Evolutionary conservation across 495 filamentous ascomycete genomes (phyloP), one percentile per base, ranked within the genome.

Genomic region (Podospora comata): DNA sequence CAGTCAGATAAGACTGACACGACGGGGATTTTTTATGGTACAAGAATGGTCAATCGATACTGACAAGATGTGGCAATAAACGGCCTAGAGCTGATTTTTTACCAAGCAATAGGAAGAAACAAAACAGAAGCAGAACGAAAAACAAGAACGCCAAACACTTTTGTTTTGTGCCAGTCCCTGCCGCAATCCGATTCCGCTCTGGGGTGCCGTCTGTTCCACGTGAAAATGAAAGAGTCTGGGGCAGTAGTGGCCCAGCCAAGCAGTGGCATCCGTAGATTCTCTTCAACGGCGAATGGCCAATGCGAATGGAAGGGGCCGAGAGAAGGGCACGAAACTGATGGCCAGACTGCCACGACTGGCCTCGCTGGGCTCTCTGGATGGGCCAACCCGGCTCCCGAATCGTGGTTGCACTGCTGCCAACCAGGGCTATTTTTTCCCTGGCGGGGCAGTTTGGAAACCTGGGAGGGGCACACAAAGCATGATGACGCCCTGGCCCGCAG

Each of bases 351-450:
- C 59, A 53, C 48, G 67, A 32, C 30, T 32, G 30, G 30, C 5
- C 7, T 32, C 30, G 30, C 30, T 32, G 13, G 60, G 60, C 34
- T 62, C 27, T 23, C 18, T 62, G 15, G 65, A 60, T 65, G 65
- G 68, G 65, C 68, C 68, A 70, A 70, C 68, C 60, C 32, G n/a
- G 61, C n/a, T 26, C 53, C 60, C 66, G 68, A 65, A 65, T 44
- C n/a, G 11, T 53, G 65, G 56, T 15, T 48, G 26, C 28, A 30
- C 23, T 39, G 28, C 28, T 48, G 48, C 23, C 55, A 39, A 16
- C n/a, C 63, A 62, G 62, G 53, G 39, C 30, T 61, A 65, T 65
- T 71, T 60, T 66, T 15, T 23, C 32, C 61, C 61, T 65, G 66
- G 66, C 23, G 66, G 66, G 69, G 66, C 66, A 62, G 3, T 48